phyloP scores from a whole-genome alignment of 2,329 filamentous ascomycete genomes.

The Apiospora hydei region DNA sequence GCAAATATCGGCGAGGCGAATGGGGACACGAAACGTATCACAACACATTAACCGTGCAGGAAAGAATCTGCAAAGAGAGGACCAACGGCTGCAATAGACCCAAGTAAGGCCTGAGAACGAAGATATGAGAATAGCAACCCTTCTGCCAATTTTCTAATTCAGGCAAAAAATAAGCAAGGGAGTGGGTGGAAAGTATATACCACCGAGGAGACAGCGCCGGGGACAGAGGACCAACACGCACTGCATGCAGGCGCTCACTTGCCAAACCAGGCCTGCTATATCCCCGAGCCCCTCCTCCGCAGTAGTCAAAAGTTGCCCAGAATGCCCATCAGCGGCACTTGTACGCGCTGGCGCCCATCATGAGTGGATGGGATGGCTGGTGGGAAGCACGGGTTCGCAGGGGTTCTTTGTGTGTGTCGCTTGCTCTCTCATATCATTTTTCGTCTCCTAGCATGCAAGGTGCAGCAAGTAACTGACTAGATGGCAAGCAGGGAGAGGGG shows the following conservation, averaged over 20 bases:
- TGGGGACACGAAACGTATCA: constrained; percentile 2
- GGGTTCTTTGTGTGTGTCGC: constrained; percentile 7
- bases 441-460: constrained; percentile 12
- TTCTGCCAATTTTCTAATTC: neutral
- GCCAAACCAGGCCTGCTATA: neutral
- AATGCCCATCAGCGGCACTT: constrained; percentile 16
- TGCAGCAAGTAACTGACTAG: constrained; percentile 13
- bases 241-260: constrained; percentile 8
- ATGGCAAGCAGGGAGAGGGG: constrained; percentile 1
- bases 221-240: neutral
- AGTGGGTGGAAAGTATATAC: constrained; percentile 11
- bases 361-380: constrained; percentile 11
- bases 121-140: constrained; percentile 13
- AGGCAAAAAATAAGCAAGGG: constrained; percentile 15
- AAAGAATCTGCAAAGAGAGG: constrained; percentile 16
- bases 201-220: constrained; percentile 4
- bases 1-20: neutral
- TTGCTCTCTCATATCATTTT: constrained; percentile 14
- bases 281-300: constrained; percentile 15
- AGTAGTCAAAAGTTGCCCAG: constrained; percentile 4
- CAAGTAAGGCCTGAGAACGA: neutral
- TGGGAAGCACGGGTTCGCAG: constrained; percentile 9
- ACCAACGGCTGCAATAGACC: neutral
- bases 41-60: constrained; percentile 12
- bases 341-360: constrained; percentile 18